Evolutionary conservation across 163 green algal species (phyloP).

Genomic region (Trebouxiophyceae sp.): DNA sequence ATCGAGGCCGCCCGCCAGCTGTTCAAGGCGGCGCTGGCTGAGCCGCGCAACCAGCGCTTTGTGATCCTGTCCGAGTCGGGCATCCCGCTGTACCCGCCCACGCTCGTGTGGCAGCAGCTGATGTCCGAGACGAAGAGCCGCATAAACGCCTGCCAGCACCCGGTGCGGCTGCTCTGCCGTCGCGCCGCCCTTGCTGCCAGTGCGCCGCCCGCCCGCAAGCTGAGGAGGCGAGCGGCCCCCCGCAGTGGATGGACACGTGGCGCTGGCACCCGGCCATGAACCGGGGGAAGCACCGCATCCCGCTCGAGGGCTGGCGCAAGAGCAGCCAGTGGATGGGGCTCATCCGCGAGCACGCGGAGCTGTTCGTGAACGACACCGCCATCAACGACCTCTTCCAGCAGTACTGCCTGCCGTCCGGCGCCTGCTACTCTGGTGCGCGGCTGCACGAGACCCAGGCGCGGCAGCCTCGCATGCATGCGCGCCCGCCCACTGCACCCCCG

Average conservation of each 20-base stretch:
- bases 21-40: constrained; percentile 18
- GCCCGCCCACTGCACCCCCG: background rate
- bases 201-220: no score
- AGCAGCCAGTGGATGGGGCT: constrained; percentile 21
- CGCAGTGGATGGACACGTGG: constrained; percentile 4
- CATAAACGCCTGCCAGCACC: constrained; percentile 21
- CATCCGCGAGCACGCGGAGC: constrained; percentile 17
- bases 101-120: constrained; percentile 25
- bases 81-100: constrained; percentile 27
- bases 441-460: background rate
- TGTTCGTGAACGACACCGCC: constrained; percentile 15
- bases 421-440: background rate
- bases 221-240: no score
- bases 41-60: constrained; percentile 37
- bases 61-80: constrained; percentile 32
- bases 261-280: constrained; percentile 11
- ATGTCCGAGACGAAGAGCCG: constrained; percentile 20
- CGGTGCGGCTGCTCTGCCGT: constrained; percentile 2
- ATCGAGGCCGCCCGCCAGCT: constrained; percentile 20
- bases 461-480: background rate
- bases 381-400: constrained; percentile 22
- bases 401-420: constrained; percentile 9
- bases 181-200: background rate
- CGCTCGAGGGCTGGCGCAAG: constrained; percentile 14
- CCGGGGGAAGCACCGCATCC: background rate